phyloP scores from a whole-genome alignment of 495 filamentous ascomycete genomes.

The Astrothelium subdiscretum region DNA sequence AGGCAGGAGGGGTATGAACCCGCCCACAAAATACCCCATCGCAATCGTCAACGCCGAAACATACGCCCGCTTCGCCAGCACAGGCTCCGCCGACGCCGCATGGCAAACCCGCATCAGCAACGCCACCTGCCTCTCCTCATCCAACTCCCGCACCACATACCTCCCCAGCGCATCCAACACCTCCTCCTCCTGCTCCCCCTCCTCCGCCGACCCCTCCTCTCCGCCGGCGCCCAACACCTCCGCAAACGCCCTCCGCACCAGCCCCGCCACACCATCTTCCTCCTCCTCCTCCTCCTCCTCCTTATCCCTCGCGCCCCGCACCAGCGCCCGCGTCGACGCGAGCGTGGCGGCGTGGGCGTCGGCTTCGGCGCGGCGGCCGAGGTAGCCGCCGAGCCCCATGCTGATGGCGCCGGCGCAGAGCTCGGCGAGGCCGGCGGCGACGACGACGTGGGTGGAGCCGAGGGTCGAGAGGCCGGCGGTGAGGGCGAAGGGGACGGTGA shows the following conservation, averaged over 20 bases:
- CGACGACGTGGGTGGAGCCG: conserved; percentile 38
- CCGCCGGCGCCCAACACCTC: too few species aligned
- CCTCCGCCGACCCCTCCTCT: too few species aligned
- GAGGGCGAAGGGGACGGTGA: conserved; percentile 20
- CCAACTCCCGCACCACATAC: neutral
- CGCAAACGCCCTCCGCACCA: conserved; percentile 4
- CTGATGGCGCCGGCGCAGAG: conserved; percentile 48
- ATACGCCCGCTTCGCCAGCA: conserved; percentile 8
- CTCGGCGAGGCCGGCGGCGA: conserved; percentile 48
- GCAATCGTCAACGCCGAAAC: conserved; percentile 44
- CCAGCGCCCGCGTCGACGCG: conserved; percentile 7
- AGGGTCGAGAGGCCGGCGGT: conserved; percentile 35
- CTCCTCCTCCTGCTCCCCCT: conserved; percentile 6
- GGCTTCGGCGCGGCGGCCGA: conserved; percentile 60
- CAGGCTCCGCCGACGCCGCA: neutral
- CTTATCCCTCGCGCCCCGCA: too few species aligned
- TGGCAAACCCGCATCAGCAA: conserved; percentile 17
- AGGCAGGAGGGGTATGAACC: conserved; percentile 59
- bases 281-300: too few species aligned
- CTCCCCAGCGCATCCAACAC: neutral
- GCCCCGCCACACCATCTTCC: neutral
- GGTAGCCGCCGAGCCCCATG: conserved; percentile 47
- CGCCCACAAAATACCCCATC: conserved; percentile 62
- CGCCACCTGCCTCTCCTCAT: conserved; percentile 6
- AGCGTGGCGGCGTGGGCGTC: conserved; percentile 14